phyloP scores from a whole-genome alignment of 164 flowering plant genomes.

The Houttuynia cordata region DNA sequence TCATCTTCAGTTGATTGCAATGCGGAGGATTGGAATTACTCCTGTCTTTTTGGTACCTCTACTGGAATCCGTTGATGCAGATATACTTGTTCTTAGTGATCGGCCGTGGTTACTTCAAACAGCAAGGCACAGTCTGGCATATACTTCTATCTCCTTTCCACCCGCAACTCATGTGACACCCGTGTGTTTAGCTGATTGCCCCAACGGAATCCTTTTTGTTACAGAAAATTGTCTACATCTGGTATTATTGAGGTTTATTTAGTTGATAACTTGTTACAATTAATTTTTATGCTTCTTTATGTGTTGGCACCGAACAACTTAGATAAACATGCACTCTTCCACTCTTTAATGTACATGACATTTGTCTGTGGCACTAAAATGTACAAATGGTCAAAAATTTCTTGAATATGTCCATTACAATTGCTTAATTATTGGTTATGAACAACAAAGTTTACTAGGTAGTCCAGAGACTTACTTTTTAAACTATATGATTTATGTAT shows the following conservation, averaged over 20 bases:
- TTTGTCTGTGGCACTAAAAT: neutral
- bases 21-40: conserved; percentile 83
- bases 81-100: conserved; percentile 87
- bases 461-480: too few species aligned
- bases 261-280: too few species aligned
- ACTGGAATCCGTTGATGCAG: conserved; percentile 58
- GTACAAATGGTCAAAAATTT: neutral
- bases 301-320: too few species aligned
- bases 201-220: conserved; percentile 82
- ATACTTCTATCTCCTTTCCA: conserved; percentile 84
- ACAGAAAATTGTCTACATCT: conserved; percentile 83
- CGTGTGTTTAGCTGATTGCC: conserved; percentile 75
- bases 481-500: too few species aligned
- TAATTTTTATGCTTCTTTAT: too few species aligned
- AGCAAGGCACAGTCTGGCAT: conserved; percentile 88
- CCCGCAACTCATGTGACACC: conserved; percentile 91
- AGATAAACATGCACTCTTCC: too few species aligned
- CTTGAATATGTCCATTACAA: neutral
- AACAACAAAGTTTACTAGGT: neutral
- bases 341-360: neutral
- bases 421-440: neutral
- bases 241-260: conserved; percentile 22
- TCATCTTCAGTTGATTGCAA: conserved; percentile 67
- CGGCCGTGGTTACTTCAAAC: conserved; percentile 96
- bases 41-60: conserved; percentile 91